Evolutionary conservation across 495 filamentous ascomycete species (phyloP), one percentile per base, ranked within the genome.

Genomic region (Cladorrhinum samala): DNA sequence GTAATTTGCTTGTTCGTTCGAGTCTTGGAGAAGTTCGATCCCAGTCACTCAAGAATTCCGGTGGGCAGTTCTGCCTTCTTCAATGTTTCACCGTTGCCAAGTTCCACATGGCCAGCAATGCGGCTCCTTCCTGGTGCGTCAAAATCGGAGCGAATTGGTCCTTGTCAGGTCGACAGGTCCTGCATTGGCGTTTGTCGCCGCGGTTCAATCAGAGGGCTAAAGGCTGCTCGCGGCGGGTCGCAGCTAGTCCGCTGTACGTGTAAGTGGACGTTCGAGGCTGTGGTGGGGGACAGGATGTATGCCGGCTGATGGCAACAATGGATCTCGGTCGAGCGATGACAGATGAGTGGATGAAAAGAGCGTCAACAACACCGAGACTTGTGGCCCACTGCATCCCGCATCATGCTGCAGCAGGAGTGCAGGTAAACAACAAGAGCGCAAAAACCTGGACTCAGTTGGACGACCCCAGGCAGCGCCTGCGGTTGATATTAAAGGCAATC

Each of bases 41-140:
- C 27, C 27, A 5, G 27, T 33, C n/a, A 24, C 20, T 57, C 53
- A 50, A 43, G 56, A 51, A 55, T 53, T 48, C 53, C 25, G 41
- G 53, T 16, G 27, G 37, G 23, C 39, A 50, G 38, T 27, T 30
- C 45, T 54, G 54, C 43, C 46, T 24, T 55, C 54, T 59, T 61
- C 54, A 56, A 57, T 48, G 57, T 58, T 42, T 58, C 53, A 60
- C 53, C 54, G 58, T 62, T 46, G 51, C 50, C n/a, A 47, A 46
- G 59, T 47, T 53, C 60, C 66, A 66, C 66, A 70, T 70, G 66
- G 60, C 68, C 58, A 63, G 60, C 59, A 60, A 67, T 63, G 61
- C 65, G 56, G 57, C 59, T 43, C 54, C 33, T 49, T 21, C 49
- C 39, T 21, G 44, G 38, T 43, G 50, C 11, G 27, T 21, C 30